Evolutionary conservation across 169 alveolate genomes (phyloP).

Genomic region (Plasmodium cynomolgi): DNA sequence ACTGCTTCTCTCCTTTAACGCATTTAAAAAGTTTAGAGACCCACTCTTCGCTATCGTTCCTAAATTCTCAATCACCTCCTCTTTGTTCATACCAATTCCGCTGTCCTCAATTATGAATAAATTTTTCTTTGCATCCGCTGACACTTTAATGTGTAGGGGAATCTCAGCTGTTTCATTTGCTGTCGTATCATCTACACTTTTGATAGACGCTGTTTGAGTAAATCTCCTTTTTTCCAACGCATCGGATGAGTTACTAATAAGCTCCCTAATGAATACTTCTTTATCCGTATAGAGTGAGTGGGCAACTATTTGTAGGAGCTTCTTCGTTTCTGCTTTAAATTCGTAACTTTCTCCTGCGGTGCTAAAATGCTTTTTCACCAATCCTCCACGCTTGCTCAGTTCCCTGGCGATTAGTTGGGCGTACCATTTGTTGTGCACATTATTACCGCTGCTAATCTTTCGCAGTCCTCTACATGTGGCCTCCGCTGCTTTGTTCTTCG

Average conservation of each 20-base stretch:
- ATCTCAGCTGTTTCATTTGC: neutral
- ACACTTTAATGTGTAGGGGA: conserved; percentile 84
- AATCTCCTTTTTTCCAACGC: conserved; percentile 98
- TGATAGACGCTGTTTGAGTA: conserved; percentile 75
- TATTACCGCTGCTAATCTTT: neutral
- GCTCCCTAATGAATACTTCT: conserved; percentile 97
- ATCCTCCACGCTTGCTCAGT: neutral
- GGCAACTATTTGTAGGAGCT: conserved; percentile 96
- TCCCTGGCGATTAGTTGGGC: neutral
- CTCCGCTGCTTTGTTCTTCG: neutral
- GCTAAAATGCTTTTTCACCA: neutral
- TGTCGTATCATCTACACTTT: conserved; percentile 19
- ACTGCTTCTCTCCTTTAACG: conserved; percentile 48
- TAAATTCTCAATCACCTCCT: conserved; percentile 93
- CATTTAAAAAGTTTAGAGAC: conserved; percentile 95
- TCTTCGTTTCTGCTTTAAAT: conserved; percentile 96
- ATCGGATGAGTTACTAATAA: conserved; percentile 99
- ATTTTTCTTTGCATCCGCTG: conserved; percentile 87
- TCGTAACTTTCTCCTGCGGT: conserved; percentile 55
- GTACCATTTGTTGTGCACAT: neutral
- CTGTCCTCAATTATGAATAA: conserved; percentile 91
- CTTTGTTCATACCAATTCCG: conserved; percentile 97
- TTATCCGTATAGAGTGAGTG: conserved; percentile 96
- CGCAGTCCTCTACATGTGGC: neutral
- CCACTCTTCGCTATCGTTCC: conserved; percentile 99